Evolutionary conservation across 352 stramenopile species (phyloP).

Genomic region (Pythium rhizo-oryzae): DNA sequence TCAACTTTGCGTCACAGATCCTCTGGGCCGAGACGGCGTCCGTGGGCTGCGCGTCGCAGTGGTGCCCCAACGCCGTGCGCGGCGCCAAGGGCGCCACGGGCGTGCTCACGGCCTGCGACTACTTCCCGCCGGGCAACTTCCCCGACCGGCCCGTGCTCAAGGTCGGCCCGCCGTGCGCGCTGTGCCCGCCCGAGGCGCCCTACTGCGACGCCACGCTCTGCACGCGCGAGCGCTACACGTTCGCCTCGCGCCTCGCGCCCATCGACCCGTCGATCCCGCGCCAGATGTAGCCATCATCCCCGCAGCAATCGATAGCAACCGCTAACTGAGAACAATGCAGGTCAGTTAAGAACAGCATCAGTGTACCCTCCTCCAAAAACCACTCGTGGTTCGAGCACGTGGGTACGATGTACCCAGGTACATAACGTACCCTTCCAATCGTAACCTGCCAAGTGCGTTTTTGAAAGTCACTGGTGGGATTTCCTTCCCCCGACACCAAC

Average conservation of each 20-base stretch:
- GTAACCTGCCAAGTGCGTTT: not conserved
- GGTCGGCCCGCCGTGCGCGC: slow-evolving; percentile 19
- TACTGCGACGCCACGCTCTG: slow-evolving; percentile 26
- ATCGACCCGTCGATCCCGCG: slow-evolving; percentile 20
- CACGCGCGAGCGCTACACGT: slow-evolving; percentile 23
- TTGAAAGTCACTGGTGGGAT: not conserved
- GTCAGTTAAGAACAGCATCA: not conserved
- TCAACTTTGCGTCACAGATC: slow-evolving; percentile 24
- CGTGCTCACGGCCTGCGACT: slow-evolving; percentile 29
- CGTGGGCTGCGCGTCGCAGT: slow-evolving; percentile 26
- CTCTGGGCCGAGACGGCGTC: slow-evolving; percentile 27
- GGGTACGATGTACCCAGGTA: not conserved
- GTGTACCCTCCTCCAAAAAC: too few species aligned
- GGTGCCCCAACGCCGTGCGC: slow-evolving; percentile 23
- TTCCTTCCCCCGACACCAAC: not conserved
- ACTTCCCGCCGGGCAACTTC: slow-evolving; percentile 28
- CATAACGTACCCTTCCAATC: not conserved
- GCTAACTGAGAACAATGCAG: not conserved
- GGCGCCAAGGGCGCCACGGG: slow-evolving; percentile 5
- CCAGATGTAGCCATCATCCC: slow-evolving; percentile 7
- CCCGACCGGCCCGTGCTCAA: slow-evolving; percentile 17
- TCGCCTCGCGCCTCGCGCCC: not conserved
- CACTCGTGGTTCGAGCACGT: too few species aligned
- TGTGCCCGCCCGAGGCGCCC: slow-evolving; percentile 9
- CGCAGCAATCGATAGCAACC: not conserved